These are phyloP conservation scores for Aspergillus neotritici DNA, from an alignment of 2,329 filamentous ascomycete species.

Conservation along the genomic window DNA sequence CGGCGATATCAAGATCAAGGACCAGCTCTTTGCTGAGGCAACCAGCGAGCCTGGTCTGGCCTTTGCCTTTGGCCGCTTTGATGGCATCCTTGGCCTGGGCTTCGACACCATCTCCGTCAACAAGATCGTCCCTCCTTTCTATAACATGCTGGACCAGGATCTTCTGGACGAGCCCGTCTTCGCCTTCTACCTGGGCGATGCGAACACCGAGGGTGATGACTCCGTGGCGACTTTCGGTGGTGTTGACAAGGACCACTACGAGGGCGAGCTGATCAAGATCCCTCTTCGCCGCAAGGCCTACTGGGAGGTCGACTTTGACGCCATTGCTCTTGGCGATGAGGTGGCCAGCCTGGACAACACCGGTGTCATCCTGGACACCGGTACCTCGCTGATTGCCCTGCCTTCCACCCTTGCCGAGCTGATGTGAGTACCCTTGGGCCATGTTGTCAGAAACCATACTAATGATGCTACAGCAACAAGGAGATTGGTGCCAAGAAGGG, in stretches of 20 bases:
- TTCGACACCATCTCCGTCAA: conserved; percentile 98
- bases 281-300: conserved; percentile 97
- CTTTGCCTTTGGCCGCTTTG: conserved; percentile 95
- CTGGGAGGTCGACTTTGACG: conserved; percentile 97
- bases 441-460: conserved; percentile 4
- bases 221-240: conserved; percentile 91
- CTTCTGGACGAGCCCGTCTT: conserved; percentile 90
- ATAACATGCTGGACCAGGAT: conserved; percentile 87
- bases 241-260: conserved; percentile 72
- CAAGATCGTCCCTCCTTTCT: conserved; percentile 88
- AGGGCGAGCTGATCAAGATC: conserved; percentile 84
- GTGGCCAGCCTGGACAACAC: conserved; percentile 87
- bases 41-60: conserved; percentile 93
- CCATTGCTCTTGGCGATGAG: conserved; percentile 81
- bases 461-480: conserved; percentile 58
- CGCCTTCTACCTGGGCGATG: conserved; percentile 86
- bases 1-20: conserved; percentile 80
- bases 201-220: conserved; percentile 63
- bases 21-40: conserved; percentile 93
- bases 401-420: conserved; percentile 88
- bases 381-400: conserved; percentile 94
- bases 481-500: conserved; percentile 98
- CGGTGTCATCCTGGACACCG: conserved; percentile 95
- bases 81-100: conserved; percentile 90
- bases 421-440: conserved; percentile 48